Evolutionary conservation across 2,329 filamentous ascomycete species (phyloP).

Genomic region (Trichoderma pleuroti): DNA sequence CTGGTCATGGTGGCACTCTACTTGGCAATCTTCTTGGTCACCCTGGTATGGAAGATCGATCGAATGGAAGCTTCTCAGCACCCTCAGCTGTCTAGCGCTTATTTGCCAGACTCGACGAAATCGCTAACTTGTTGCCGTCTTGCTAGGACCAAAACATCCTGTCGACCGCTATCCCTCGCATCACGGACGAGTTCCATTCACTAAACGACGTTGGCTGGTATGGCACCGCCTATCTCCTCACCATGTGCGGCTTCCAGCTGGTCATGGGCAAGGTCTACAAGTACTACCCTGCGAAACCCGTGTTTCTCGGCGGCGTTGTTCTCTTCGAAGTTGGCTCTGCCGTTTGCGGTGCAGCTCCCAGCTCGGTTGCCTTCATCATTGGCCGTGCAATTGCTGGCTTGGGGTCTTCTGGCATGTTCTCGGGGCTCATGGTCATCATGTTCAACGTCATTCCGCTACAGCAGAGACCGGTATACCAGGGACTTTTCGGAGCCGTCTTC

Average conservation of each 20-base stretch:
- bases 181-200: slow-evolving; percentile 11
- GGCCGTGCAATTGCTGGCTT: slow-evolving; percentile 45
- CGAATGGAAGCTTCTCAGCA: neutral
- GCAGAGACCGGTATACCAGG: slow-evolving; percentile 15
- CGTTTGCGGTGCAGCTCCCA: slow-evolving; percentile 39
- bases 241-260: slow-evolving; percentile 13
- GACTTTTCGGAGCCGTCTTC: slow-evolving; percentile 32
- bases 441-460: slow-evolving; percentile 1
- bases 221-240: slow-evolving; percentile 4
- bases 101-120: neutral
- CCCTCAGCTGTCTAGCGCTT: neutral
- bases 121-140: neutral
- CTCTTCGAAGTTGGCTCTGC: slow-evolving; percentile 50
- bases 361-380: slow-evolving; percentile 42
- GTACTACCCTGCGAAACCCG: slow-evolving; percentile 45
- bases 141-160: slow-evolving; percentile 2
- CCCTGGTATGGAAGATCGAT: neutral
- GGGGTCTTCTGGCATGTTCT: slow-evolving; percentile 39
- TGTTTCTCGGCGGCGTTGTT: slow-evolving; percentile 40
- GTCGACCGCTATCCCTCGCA: slow-evolving; percentile 7
- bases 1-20: slow-evolving; percentile 1
- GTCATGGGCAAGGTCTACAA: slow-evolving; percentile 35
- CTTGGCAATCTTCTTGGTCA: slow-evolving; percentile 4
- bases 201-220: slow-evolving; percentile 15
- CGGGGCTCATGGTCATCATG: slow-evolving; percentile 9